Base-by-base conservation (phyloP, 495 filamentous ascomycete genomes). In the Penicillium canescens region DNA sequence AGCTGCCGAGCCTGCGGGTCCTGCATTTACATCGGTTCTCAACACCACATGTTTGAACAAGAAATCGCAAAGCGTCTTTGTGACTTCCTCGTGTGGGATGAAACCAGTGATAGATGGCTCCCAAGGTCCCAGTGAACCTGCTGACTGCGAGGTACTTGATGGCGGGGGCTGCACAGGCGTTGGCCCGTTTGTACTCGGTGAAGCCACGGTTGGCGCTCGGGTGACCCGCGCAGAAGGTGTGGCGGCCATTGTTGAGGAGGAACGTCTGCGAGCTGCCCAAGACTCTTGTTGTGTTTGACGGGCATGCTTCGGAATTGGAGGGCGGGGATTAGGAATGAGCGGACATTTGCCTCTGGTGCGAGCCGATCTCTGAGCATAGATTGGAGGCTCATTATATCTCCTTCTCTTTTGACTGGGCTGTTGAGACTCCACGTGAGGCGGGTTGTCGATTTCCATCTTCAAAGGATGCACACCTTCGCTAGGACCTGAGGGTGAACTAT, bases 51-150 rank as follows among this genome's bases (percentile, higher is more conserved):
- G 72, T 39, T 74, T 57, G 60, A 82, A 93, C 7, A 96, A 65
- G 57, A 90, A 96, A 62, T 95, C 87, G 41, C 85, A 86, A 7
- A 96, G 73, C 11, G 70, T 52, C 56, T 83, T 86, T 6, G 82
- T 84, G 23, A 93, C 60, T 46, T 89, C 81, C 42, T 91, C 87
- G 46, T 81, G 72, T 0, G 88, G 89, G 38, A 84, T 81, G 1
- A 75, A 67, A 31, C 81, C 82, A 6, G 80, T 82, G 45, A 96
- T 87, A 33, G 79, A 89, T 3, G 82, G 79, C 56, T 95, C 91
- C 89, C 89, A 93, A 1, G 77, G 79, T 1, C 85, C 85, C 9
- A 88, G 54, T 39, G 69, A 67, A 14, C 72, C 71, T 23, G 63
- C 56, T 16, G 48, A 10, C 37, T 49, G 46, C 11, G 46, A 12